A percentile compares a stretch with the other conserved stretches of the same genome.
Evolutionary conservation across 225 moss, liverwort and hornwort genomes (phyloP).

Genomic region (Ulota crispa): DNA sequence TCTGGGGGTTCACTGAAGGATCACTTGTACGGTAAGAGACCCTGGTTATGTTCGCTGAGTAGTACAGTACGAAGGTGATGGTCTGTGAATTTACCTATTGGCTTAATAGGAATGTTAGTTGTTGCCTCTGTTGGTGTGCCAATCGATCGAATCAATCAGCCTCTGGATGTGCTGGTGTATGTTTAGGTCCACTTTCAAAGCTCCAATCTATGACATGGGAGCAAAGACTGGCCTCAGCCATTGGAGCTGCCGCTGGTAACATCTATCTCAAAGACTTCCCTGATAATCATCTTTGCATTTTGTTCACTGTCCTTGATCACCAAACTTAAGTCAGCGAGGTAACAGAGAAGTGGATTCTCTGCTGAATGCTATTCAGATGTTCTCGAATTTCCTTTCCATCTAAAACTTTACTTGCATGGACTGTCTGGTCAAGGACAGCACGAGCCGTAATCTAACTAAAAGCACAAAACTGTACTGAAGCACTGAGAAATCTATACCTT

Average conservation of each 20-base stretch:
- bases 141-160: background rate
- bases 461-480: background rate
- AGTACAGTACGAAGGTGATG: background rate
- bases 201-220: constrained; percentile 64
- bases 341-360: constrained; percentile 1
- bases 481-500: background rate
- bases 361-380: background rate
- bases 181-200: constrained; percentile 45
- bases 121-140: background rate
- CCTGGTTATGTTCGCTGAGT: background rate
- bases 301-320: background rate
- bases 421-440: background rate
- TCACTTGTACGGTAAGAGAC: constrained; percentile 63
- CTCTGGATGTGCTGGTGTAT: constrained; percentile 9
- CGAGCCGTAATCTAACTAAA: background rate
- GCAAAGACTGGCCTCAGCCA: constrained; percentile 62
- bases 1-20: constrained; percentile 69
- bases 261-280: background rate
- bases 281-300: background rate
- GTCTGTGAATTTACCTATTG: background rate
- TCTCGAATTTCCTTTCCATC: background rate
- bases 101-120: background rate
- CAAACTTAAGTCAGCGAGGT: constrained; percentile 5
- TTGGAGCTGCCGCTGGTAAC: constrained; percentile 73
- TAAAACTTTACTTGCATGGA: background rate